phyloP scores from a whole-genome alignment of 257 asterid species.

The Salvia hispanica region DNA sequence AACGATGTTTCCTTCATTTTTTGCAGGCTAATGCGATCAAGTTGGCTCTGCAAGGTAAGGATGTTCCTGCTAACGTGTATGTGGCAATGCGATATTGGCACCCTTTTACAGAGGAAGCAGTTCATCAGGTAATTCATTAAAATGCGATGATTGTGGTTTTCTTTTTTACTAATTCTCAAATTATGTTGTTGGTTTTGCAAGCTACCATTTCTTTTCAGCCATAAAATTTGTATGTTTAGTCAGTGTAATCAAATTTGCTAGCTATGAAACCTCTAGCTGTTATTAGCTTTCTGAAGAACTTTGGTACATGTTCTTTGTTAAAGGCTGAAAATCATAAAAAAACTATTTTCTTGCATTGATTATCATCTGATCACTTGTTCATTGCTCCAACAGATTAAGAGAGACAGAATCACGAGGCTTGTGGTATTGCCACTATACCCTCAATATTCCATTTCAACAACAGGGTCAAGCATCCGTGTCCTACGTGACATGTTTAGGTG shows the following conservation, averaged over 20 bases:
- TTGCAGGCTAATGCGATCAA: constrained; percentile 77
- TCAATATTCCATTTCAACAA: constrained; percentile 93
- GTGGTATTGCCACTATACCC: constrained; percentile 96
- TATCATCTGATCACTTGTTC: not conserved
- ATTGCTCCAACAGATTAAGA: constrained; percentile 62
- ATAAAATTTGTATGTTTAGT: too few relatives aligned
- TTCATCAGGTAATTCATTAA: constrained; percentile 58
- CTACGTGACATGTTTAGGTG: constrained; percentile 80
- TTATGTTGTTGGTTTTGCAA: too few relatives aligned
- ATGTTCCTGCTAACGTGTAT: constrained; percentile 70
- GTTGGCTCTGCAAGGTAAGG: constrained; percentile 66
- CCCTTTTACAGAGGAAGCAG: constrained; percentile 98
- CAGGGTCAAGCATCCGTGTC: constrained; percentile 94
- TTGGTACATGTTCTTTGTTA: constrained; percentile 34
- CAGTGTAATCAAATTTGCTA: too few relatives aligned
- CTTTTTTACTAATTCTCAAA: too few relatives aligned
- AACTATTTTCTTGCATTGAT: constrained; percentile 34
- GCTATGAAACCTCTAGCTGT: too few relatives aligned
- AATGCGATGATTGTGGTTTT: too few relatives aligned
- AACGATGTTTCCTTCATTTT: constrained; percentile 18
- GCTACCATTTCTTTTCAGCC: too few relatives aligned
- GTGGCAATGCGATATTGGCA: constrained; percentile 99
- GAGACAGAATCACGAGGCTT: constrained; percentile 76
- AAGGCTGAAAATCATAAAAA: too few relatives aligned
- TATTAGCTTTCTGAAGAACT: too few relatives aligned